phyloP scores from a whole-genome alignment of 306 rosid genomes.

The Malus asiatica region DNA sequence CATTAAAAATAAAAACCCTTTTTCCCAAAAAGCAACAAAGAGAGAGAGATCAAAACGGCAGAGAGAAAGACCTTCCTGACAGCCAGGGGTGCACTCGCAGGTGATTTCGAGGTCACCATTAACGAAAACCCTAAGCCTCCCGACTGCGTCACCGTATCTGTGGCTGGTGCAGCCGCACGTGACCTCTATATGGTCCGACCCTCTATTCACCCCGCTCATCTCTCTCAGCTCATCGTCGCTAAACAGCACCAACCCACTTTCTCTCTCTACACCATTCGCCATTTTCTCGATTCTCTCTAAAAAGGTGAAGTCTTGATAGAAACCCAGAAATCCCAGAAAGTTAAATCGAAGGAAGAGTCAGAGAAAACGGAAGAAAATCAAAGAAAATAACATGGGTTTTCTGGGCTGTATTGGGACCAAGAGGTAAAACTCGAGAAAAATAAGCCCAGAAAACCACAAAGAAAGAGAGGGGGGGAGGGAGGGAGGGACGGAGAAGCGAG shows the following conservation, averaged over 20 bases:
- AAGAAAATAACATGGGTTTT: constrained; percentile 5
- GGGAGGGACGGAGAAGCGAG: background rate
- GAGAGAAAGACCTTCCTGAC: constrained; percentile 75
- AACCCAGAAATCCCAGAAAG: constrained; percentile 19
- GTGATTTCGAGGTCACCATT: constrained; percentile 81
- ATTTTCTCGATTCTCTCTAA: constrained; percentile 23
- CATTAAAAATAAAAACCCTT: constrained; percentile 21
- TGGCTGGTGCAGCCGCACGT: constrained; percentile 97
- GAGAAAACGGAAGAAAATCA: constrained; percentile 14
- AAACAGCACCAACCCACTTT: constrained; percentile 51
- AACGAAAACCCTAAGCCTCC: constrained; percentile 96
- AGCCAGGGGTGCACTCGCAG: constrained; percentile 99
- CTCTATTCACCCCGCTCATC: constrained; percentile 69
- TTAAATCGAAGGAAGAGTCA: constrained; percentile 30
- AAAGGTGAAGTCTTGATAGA: constrained; percentile 34
- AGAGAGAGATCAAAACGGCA: background rate
- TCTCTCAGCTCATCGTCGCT: constrained; percentile 85
- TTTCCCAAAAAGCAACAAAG: constrained; percentile 15
- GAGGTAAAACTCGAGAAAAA: background rate
- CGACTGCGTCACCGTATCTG: constrained; percentile 94
- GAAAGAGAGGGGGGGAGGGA: background rate
- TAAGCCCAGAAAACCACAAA: constrained; percentile 17
- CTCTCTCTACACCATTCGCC: constrained; percentile 60
- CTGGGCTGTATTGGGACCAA: constrained; percentile 15
- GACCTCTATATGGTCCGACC: constrained; percentile 70